Conservation (phyloP, 345 rosid genomes). For the Bruguiera parviflora region DNA sequence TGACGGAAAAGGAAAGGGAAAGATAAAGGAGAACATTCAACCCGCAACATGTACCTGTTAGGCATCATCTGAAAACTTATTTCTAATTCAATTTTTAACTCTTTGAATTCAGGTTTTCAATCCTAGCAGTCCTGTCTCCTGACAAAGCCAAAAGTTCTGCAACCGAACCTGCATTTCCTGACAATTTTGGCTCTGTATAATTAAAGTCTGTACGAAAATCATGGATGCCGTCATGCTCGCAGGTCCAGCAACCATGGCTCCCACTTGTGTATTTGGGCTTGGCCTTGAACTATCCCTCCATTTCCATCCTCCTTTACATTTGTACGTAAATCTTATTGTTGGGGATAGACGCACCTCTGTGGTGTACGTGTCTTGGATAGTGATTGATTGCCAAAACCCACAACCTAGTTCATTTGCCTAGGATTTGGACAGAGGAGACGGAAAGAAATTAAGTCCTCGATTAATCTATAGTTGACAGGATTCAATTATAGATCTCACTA, state of each 20-base stretch:
- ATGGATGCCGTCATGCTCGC: slow-evolving; percentile 73
- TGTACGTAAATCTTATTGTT: slow-evolving; percentile 77
- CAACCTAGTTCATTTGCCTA: too few relatives aligned
- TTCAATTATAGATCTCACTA: too few relatives aligned
- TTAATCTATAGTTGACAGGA: too few relatives aligned
- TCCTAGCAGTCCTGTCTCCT: slow-evolving; percentile 53
- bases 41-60: too few relatives aligned
- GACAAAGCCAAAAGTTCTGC: slow-evolving; percentile 91
- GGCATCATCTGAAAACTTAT: too few relatives aligned
- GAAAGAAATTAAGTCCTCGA: too few relatives aligned
- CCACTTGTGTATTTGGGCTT: slow-evolving; percentile 75
- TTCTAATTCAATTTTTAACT: too few relatives aligned
- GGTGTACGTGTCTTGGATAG: slow-evolving; percentile 80
- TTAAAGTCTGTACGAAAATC: slow-evolving; percentile 88
- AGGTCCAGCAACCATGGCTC: slow-evolving; percentile 99
- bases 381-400: slow-evolving; percentile 79
- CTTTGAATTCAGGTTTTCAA: too few relatives aligned
- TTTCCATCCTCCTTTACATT: slow-evolving; percentile 96
- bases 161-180: slow-evolving; percentile 91
- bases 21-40: too few relatives aligned
- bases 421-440: too few relatives aligned
- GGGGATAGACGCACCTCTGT: slow-evolving; percentile 89
- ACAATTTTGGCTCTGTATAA: slow-evolving; percentile 93
- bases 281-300: slow-evolving; percentile 84
- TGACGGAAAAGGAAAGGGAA: too few relatives aligned